Conservation (phyloP, 2,329 filamentous ascomycete species). For the Xylaria sp. region DNA sequence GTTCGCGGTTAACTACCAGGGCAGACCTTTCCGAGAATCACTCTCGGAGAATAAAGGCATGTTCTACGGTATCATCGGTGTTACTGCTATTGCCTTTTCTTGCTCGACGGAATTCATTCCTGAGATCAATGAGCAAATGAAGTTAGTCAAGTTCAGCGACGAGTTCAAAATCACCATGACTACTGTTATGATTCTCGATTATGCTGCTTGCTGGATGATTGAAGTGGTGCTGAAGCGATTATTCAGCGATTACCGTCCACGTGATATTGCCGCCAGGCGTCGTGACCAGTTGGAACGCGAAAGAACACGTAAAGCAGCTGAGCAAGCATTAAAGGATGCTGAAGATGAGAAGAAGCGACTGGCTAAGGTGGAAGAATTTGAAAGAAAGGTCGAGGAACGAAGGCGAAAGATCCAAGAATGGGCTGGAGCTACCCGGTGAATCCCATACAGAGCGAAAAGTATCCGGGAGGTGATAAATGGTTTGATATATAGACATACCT, state of each 20-base stretch:
- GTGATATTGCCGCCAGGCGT: conserved; percentile 89
- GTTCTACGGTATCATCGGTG: conserved; percentile 95
- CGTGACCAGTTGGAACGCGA: conserved; percentile 88
- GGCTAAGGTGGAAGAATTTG: conserved; percentile 69
- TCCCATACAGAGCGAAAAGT: neutral
- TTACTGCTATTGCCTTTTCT: conserved; percentile 89
- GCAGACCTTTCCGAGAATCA: conserved; percentile 94
- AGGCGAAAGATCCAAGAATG: conserved; percentile 61
- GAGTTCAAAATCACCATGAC: conserved; percentile 94
- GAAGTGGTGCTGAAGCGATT: conserved; percentile 85
- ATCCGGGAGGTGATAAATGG: neutral
- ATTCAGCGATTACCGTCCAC: conserved; percentile 92
- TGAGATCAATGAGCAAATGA: conserved; percentile 93
- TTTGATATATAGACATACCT: conserved; percentile 19
- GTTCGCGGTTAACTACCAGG: conserved; percentile 99
- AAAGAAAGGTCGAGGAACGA: conserved; percentile 66
- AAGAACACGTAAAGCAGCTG: conserved; percentile 71
- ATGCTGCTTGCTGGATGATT: conserved; percentile 84
- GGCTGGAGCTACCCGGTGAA: conserved; percentile 50
- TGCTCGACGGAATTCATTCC: conserved; percentile 96
- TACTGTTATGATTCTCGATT: conserved; percentile 86
- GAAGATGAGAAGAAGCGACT: conserved; percentile 64
- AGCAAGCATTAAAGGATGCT: conserved; percentile 60
- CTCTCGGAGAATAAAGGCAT: conserved; percentile 96
- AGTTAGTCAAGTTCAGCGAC: conserved; percentile 86